Conservation (phyloP, 2,329 filamentous ascomycete genomes). For the Nemania abortiva region DNA sequence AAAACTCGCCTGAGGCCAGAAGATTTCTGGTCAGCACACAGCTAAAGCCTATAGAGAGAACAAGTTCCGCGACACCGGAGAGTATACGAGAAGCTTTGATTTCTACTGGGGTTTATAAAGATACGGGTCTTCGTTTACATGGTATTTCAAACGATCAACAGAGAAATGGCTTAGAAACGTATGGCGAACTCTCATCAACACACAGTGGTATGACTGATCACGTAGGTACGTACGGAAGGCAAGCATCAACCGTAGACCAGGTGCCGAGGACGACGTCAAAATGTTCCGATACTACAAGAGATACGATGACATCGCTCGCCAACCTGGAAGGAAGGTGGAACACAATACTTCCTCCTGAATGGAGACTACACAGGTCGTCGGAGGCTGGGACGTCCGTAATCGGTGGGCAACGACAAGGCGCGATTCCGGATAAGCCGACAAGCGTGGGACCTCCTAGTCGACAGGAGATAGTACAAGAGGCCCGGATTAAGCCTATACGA, state of each 20-base stretch:
- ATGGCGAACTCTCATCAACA: conserved; percentile 10
- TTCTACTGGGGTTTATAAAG: conserved; percentile 45
- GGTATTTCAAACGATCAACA: conserved; percentile 25
- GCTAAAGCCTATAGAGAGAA: conserved; percentile 22
- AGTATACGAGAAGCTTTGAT: conserved; percentile 38
- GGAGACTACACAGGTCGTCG: conserved; percentile 21
- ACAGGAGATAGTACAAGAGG: conserved; percentile 21
- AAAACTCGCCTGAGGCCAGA: conserved; percentile 32
- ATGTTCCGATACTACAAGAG: not conserved
- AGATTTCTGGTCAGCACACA: conserved; percentile 9
- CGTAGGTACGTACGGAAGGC: not conserved
- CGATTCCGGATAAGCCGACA: not conserved
- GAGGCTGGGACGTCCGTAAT: not conserved
- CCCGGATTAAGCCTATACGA: not conserved
- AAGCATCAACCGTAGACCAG: not conserved
- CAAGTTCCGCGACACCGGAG: conserved; percentile 42
- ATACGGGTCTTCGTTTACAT: conserved; percentile 42
- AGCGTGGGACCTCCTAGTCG: not conserved
- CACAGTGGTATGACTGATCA: not conserved
- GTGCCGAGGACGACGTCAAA: not conserved
- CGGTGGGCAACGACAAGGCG: not conserved
- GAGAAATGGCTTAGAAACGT: not conserved
- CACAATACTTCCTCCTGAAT: conserved; percentile 39
- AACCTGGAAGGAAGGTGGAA: conserved; percentile 38
- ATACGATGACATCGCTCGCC: not conserved